Base-by-base conservation (phyloP, 805 yeast genomes). In the Wickerhamiella bombiphila region DNA sequence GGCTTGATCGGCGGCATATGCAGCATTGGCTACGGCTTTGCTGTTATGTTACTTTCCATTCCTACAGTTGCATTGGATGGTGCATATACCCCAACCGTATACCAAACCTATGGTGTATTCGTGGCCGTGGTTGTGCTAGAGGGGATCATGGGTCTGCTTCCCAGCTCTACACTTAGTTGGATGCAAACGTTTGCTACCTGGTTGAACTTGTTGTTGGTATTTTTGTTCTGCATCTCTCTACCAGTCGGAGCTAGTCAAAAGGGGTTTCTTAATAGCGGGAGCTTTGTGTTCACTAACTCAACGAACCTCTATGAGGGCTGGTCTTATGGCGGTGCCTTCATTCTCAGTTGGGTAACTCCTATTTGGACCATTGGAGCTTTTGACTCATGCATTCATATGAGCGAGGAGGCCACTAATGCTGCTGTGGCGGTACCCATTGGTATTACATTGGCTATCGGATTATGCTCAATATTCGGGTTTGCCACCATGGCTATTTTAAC, bases 341-440 rank as follows among this genome's bases (percentile, higher is more conserved):
- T 62, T 40, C 55, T 65, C 39, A 55, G 74, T 46, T 69, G 72
- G 65, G 66, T 74, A 70, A 75, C 81, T 0, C 74, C 76, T 2
- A 68, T 76, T 39, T 78, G 86, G 85, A 74, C 81, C 13, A 76
- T 77, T 52, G 79, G 80, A 17, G 75, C 80, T 0, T 76, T 75
- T 53, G 83, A 77, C 54, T 69, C 79, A 6, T 72, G 77, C 47
- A 74, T 77, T 39, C 83, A 77, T 58, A 71, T 74, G 69, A 63
- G 76, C 15, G 86, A 77, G 54, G 83, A 77, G 52, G 77, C 79
- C 17, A 60, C 62, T 35, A 68, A 74, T 50, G 78, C 83, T 17
- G 62, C 72, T 4, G 61, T 60, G 38, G 70, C 79, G 11, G 75
- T 75, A 3, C 82, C 85, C 3, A 57, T 69, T 36, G 83, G 81